These are phyloP conservation scores for Cyclotella baltica DNA, from an alignment of 108 stramenopile genomes.

Conservation along the genomic window DNA sequence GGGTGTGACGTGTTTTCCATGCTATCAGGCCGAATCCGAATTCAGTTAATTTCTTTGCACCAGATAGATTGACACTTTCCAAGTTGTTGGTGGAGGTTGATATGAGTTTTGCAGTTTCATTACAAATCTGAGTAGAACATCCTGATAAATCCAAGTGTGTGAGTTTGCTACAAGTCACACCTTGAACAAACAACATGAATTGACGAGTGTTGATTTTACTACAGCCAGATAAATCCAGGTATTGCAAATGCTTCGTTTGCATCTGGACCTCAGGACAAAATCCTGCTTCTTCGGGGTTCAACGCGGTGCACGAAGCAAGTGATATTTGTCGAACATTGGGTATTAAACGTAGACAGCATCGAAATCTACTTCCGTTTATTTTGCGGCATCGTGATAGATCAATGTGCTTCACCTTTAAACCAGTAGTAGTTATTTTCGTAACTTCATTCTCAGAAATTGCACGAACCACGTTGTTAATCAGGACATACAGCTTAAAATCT, in stretches of 20 bases:
- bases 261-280: no score
- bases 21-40: slow-evolving; percentile 18
- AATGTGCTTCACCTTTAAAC: neutral
- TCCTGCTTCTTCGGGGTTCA: no score
- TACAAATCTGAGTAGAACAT: neutral
- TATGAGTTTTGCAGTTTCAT: neutral
- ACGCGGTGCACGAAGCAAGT: no score
- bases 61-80: slow-evolving; percentile 8
- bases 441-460: neutral
- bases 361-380: slow-evolving; percentile 9
- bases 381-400: slow-evolving; percentile 19
- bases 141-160: slow-evolving; percentile 11
- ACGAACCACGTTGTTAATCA: neutral
- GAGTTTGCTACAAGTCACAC: slow-evolving; percentile 6
- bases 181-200: slow-evolving; percentile 4
- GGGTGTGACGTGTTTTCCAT: neutral
- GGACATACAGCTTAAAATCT: slow-evolving; percentile 9
- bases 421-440: neutral
- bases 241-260: neutral
- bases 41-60: slow-evolving; percentile 11
- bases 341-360: slow-evolving; percentile 5
- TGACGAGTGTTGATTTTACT: neutral
- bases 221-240: neutral
- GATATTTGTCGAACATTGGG: no score
- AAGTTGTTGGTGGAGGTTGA: neutral